Evolutionary conservation across 371 early-diverging fungal genomes (phyloP).

Genomic region (Mucor plumbeus): DNA sequence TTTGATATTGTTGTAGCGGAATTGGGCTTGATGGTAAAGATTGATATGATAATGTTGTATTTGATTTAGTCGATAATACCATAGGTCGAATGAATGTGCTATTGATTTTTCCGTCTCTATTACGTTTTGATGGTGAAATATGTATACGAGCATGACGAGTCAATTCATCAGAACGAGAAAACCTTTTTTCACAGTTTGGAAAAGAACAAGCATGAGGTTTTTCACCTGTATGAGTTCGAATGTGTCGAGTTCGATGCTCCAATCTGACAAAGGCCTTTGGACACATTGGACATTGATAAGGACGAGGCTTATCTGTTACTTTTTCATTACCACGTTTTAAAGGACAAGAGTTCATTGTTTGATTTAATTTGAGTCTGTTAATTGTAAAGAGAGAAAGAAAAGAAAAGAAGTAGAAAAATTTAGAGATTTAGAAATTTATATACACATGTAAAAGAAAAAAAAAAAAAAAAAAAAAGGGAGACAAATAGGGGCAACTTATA

Average conservation of each 20-base stretch:
- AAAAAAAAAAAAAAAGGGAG: slow-evolving; percentile 4
- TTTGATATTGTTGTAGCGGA: neutral
- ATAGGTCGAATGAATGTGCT: neutral
- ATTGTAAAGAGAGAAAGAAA: neutral
- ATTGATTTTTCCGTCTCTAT: slow-evolving; percentile 2
- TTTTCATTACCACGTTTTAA: slow-evolving; percentile 8
- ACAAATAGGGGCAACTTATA: slow-evolving; percentile 6
- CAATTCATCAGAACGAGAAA: slow-evolving; percentile 86
- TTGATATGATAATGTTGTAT: neutral
- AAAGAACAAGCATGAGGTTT: slow-evolving; percentile 80
- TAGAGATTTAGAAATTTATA: slow-evolving; percentile 3
- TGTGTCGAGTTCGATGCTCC: slow-evolving; percentile 79
- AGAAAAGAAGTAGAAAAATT: neutral
- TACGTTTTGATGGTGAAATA: slow-evolving; percentile 23
- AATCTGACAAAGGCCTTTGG: slow-evolving; percentile 65
- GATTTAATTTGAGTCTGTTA: neutral
- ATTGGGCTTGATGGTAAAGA: neutral
- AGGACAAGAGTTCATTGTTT: neutral
- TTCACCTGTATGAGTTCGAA: slow-evolving; percentile 88
- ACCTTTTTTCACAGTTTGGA: slow-evolving; percentile 74
- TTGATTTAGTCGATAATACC: neutral
- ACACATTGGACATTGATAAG: slow-evolving; percentile 64
- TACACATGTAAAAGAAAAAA: neutral
- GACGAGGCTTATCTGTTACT: slow-evolving; percentile 38
- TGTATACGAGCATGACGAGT: slow-evolving; percentile 76